Percentiles rank a stretch among this genome's conserved stretches.
Conservation (phyloP, 2,329 filamentous ascomycete genomes). For the Exophiala lecanii-corni region DNA sequence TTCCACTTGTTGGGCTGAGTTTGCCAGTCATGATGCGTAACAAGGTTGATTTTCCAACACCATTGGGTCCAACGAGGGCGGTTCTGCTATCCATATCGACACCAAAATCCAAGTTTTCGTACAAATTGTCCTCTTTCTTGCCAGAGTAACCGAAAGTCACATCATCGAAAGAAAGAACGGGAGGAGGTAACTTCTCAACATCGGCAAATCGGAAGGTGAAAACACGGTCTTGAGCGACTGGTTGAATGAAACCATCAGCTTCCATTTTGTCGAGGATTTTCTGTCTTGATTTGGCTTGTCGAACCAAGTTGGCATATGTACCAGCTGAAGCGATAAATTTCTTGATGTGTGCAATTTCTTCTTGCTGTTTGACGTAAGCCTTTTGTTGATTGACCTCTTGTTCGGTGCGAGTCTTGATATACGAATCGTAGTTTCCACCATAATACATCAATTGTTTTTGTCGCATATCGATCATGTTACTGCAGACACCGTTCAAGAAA, state of each 20-base stretch:
- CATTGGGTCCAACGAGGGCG: constrained; percentile 93
- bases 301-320: constrained; percentile 99
- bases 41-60: constrained; percentile 97
- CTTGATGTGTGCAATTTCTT: constrained; percentile 99
- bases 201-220: constrained; percentile 99
- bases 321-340: constrained; percentile 99
- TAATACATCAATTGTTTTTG: constrained; percentile 87
- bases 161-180: constrained; percentile 91
- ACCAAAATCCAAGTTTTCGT: constrained; percentile 94
- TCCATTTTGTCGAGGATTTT: constrained; percentile 99
- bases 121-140: constrained; percentile 81
- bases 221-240: constrained; percentile 75
- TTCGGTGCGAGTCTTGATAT: constrained; percentile 89
- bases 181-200: constrained; percentile 97
- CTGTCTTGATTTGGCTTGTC: constrained; percentile 97
- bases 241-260: constrained; percentile 96
- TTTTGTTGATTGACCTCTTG: constrained; percentile 98
- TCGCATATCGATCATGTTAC: constrained; percentile 98
- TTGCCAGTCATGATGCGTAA: constrained; percentile 95
- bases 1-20: constrained; percentile 73
- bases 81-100: constrained; percentile 99
- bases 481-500: constrained; percentile 98
- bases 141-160: constrained; percentile 98
- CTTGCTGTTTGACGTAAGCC: constrained; percentile 98
- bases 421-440: constrained; percentile 99